phyloP scores from a whole-genome alignment of 1,284 basidiomycete genomes.

The Marasmius fiardii region DNA sequence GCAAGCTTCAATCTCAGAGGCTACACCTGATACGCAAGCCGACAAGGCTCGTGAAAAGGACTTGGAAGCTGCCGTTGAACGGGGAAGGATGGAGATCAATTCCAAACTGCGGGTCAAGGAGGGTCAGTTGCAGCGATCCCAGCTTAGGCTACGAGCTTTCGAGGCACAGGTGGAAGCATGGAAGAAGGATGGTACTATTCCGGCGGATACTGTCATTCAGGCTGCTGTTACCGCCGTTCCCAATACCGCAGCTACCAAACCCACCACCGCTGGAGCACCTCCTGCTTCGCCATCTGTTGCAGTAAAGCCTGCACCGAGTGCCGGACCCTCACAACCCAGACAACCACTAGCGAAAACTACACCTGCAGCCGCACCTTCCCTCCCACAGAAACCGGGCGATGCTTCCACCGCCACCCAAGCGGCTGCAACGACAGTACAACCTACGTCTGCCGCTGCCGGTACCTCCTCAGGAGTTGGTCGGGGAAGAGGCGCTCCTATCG shows the following conservation, averaged over 20 bases:
- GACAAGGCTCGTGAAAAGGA: slow-evolving; percentile 48
- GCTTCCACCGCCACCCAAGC: not conserved
- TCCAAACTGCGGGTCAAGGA: slow-evolving; percentile 70
- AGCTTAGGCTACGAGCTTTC: slow-evolving; percentile 60
- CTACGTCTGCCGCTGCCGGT: not conserved
- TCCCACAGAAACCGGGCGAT: slow-evolving; percentile 20
- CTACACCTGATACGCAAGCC: slow-evolving; percentile 30
- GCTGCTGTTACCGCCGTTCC: slow-evolving; percentile 8
- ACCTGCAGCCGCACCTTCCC: slow-evolving; percentile 19
- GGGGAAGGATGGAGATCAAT: slow-evolving; percentile 57
- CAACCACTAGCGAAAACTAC: slow-evolving; percentile 15
- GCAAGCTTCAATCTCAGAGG: slow-evolving; percentile 24
- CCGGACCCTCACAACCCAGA: not conserved
- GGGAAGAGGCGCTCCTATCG: slow-evolving; percentile 27
- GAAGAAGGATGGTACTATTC: slow-evolving; percentile 47
- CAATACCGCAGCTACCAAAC: too few relatives aligned
- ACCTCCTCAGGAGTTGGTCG: slow-evolving; percentile 12
- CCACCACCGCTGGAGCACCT: slow-evolving; percentile 7
- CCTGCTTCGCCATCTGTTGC: slow-evolving; percentile 14
- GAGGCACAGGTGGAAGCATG: slow-evolving; percentile 59
- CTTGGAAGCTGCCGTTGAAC: slow-evolving; percentile 60
- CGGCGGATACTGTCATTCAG: slow-evolving; percentile 18
- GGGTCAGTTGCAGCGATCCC: slow-evolving; percentile 53
- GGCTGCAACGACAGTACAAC: too few relatives aligned
- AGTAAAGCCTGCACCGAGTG: too few relatives aligned